Percentiles rank a stretch among this genome's conserved stretches.
Conservation (phyloP, 306 rosid species). For the Begonia masoniana region DNA sequence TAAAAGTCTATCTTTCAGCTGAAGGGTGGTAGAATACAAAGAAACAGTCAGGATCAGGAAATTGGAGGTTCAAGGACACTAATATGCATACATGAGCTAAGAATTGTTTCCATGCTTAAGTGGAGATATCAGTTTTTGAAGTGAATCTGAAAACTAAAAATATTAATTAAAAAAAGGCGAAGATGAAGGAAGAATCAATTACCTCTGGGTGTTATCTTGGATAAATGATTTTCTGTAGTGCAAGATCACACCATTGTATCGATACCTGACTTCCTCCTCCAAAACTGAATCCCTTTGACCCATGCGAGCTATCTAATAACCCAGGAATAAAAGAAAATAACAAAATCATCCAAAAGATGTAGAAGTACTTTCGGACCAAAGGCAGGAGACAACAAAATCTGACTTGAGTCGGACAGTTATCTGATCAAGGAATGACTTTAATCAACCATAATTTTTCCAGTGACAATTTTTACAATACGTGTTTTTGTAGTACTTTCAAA, state of each 20-base stretch:
- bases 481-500: too few species aligned
- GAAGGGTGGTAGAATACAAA: too few species aligned
- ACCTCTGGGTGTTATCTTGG: conserved; percentile 89
- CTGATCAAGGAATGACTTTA: too few species aligned
- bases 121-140: not conserved
- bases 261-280: conserved; percentile 84
- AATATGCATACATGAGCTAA: too few species aligned
- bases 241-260: conserved; percentile 57
- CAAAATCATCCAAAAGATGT: not conserved
- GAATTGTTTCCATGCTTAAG: too few species aligned
- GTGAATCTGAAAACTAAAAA: not conserved
- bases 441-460: too few species aligned
- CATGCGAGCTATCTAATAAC: conserved; percentile 63
- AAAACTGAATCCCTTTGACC: conserved; percentile 56
- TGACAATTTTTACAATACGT: too few species aligned
- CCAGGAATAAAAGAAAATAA: conserved; percentile 11
- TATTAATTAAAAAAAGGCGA: not conserved
- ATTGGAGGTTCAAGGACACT: too few species aligned
- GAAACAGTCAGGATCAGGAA: too few species aligned
- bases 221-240: conserved; percentile 84
- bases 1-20: too few species aligned
- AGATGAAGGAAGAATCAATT: conserved; percentile 17
- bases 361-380: conserved; percentile 5
- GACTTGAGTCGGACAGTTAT: too few species aligned
- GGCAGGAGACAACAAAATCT: not conserved